Percentiles rank a stretch among this genome's conserved stretches.
Evolutionary conservation across 225 moss, liverwort and hornwort genomes (phyloP).

Genomic region (Anthoceros angustus): DNA sequence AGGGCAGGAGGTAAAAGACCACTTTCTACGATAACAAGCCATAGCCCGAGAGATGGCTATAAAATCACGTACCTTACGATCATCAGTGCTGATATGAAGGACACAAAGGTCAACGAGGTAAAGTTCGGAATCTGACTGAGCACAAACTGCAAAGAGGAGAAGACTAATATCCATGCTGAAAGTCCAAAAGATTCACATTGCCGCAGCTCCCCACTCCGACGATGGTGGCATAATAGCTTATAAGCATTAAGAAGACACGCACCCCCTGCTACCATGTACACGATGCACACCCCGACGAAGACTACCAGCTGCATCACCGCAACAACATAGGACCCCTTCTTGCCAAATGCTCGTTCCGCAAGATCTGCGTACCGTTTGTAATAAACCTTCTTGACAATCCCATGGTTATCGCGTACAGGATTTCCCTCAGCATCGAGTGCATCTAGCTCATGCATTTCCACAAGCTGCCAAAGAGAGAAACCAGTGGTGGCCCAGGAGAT

Average conservation of each 20-base stretch:
- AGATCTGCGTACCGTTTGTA: slow-evolving; percentile 9
- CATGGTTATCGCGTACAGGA: too few relatives aligned
- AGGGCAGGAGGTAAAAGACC: background rate
- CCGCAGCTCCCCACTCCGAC: background rate
- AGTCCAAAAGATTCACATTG: background rate
- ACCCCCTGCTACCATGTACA: slow-evolving; percentile 10
- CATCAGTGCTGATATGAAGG: slow-evolving; percentile 8
- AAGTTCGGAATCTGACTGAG: slow-evolving; percentile 1
- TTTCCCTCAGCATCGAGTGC: background rate
- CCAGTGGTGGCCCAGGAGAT: slow-evolving; percentile 6
- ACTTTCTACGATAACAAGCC: background rate
- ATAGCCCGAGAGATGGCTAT: background rate
- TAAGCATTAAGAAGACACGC: slow-evolving; percentile 1
- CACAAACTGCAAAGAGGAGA: background rate
- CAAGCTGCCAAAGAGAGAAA: slow-evolving; percentile 12
- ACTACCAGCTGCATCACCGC: slow-evolving; percentile 7
- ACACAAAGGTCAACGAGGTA: background rate
- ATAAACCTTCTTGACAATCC: too few relatives aligned
- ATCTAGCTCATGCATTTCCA: slow-evolving; percentile 8
- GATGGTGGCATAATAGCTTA: background rate
- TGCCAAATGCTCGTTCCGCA: slow-evolving; percentile 7
- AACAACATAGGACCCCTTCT: slow-evolving; percentile 5
- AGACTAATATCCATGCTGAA: slow-evolving; percentile 8
- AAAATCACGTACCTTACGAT: slow-evolving; percentile 3
- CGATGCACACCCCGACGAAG: slow-evolving; percentile 5